Conservation (phyloP, 257 asterid species). For the Capsicum baccatum region DNA sequence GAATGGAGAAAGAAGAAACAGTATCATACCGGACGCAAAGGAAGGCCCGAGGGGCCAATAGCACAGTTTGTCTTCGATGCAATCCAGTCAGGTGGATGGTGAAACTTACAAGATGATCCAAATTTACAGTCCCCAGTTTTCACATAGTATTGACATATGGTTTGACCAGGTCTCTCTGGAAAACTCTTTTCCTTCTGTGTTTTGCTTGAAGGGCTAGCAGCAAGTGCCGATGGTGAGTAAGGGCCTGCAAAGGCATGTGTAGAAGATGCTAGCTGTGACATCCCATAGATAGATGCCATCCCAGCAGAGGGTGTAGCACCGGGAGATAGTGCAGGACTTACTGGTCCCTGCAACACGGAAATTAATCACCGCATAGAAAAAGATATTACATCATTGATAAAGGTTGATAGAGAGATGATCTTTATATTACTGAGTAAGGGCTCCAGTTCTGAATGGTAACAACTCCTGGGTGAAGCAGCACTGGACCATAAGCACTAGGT, state of each 20-base stretch:
- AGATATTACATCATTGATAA: constrained; percentile 20
- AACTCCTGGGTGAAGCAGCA: constrained; percentile 76
- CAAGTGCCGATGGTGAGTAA: constrained; percentile 52
- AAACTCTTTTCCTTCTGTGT: constrained; percentile 52
- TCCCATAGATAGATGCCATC: constrained; percentile 62
- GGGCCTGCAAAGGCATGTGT: constrained; percentile 56
- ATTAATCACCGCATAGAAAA: constrained; percentile 33
- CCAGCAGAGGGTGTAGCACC: constrained; percentile 64
- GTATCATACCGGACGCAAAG: constrained; percentile 79
- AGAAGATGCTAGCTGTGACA: constrained; percentile 64
- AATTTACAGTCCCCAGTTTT: constrained; percentile 90
- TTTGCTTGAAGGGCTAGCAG: constrained; percentile 53
- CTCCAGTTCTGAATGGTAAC: constrained; percentile 80
- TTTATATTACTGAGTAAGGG: constrained; percentile 60
- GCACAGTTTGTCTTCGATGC: constrained; percentile 49
- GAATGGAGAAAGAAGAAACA: constrained; percentile 16
- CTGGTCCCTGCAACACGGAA: constrained; percentile 59
- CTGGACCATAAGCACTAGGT: constrained; percentile 73
- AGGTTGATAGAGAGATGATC: constrained; percentile 19
- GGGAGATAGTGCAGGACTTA: constrained; percentile 67
- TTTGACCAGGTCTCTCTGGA: constrained; percentile 83
- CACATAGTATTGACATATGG: constrained; percentile 79
- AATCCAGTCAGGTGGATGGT: constrained; percentile 77
- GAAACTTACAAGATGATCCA: constrained; percentile 78
- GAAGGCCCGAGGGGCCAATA: constrained; percentile 82